A percentile compares a stretch with the other conserved stretches of the same genome.
Evolutionary conservation across 2,329 filamentous ascomycete genomes (phyloP).

Genomic region (Shiraia bambusicola): DNA sequence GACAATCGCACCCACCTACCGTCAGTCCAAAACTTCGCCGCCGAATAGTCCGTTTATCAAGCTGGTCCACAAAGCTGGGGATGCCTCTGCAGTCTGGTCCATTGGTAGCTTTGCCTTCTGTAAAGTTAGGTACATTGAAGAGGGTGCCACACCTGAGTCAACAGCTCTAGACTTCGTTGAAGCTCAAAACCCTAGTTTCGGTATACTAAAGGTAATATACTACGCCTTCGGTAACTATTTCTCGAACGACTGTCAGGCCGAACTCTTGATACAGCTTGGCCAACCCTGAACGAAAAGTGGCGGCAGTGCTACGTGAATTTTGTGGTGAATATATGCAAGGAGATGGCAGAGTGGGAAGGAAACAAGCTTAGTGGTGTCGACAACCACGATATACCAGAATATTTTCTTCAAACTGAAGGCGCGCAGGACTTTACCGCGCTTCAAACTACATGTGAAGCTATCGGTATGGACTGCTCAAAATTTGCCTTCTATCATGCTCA

Average conservation of each 20-base stretch:
- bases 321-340: constrained; percentile 13
- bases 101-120: constrained; percentile 22
- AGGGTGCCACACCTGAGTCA: constrained; percentile 11
- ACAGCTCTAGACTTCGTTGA: constrained; percentile 10
- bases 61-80: constrained; percentile 21
- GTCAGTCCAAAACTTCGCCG: not conserved
- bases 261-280: constrained; percentile 28
- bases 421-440: constrained; percentile 3
- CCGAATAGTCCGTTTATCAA: constrained; percentile 13
- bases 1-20: not conserved
- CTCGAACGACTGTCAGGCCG: constrained; percentile 23
- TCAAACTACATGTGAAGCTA: not conserved
- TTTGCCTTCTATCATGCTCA: constrained; percentile 36
- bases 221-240: constrained; percentile 26
- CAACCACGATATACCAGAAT: constrained; percentile 5
- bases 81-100: constrained; percentile 22
- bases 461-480: constrained; percentile 34
- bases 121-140: constrained; percentile 19
- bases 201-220: constrained; percentile 9
- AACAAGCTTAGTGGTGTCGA: constrained; percentile 6
- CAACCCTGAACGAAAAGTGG: constrained; percentile 22
- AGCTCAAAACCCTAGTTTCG: constrained; percentile 9
- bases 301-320: constrained; percentile 20
- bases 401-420: constrained; percentile 1
- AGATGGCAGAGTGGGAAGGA: constrained; percentile 10